Conservation (phyloP, 495 filamentous ascomycete genomes). For the Neurospora africana region DNA sequence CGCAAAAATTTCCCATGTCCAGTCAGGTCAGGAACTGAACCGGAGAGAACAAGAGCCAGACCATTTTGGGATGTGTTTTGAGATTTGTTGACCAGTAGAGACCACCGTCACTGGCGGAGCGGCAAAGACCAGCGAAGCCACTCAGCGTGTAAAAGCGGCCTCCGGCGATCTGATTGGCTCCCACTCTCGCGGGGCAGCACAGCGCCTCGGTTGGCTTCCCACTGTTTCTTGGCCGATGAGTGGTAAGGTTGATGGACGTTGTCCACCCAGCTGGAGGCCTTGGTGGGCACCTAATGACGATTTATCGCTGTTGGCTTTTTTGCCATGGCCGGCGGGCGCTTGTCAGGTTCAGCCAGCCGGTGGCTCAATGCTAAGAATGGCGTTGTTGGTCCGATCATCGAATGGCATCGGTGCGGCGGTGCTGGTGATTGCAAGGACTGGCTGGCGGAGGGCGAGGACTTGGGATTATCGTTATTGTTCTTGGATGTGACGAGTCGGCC, state of each 20-base stretch:
- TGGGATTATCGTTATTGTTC: neutral
- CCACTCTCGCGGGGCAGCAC: slow-evolving; percentile 8
- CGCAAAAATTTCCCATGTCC: neutral
- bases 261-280: neutral
- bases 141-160: slow-evolving; percentile 6
- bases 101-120: neutral
- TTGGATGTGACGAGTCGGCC: neutral
- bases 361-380: neutral
- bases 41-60: neutral
- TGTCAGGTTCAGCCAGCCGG: neutral
- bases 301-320: neutral
- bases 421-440: neutral
- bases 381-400: neutral
- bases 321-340: neutral
- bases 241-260: neutral
- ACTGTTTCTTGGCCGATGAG: neutral
- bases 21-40: neutral
- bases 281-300: neutral
- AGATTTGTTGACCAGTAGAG: neutral
- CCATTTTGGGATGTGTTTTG: neutral
- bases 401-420: neutral
- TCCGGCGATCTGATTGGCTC: slow-evolving; percentile 10
- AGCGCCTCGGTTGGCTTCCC: neutral
- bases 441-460: neutral
- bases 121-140: slow-evolving; percentile 6